These are phyloP conservation scores for Vitis amurensis DNA, from an alignment of 164 flowering plant genomes.

Conservation along the genomic window DNA sequence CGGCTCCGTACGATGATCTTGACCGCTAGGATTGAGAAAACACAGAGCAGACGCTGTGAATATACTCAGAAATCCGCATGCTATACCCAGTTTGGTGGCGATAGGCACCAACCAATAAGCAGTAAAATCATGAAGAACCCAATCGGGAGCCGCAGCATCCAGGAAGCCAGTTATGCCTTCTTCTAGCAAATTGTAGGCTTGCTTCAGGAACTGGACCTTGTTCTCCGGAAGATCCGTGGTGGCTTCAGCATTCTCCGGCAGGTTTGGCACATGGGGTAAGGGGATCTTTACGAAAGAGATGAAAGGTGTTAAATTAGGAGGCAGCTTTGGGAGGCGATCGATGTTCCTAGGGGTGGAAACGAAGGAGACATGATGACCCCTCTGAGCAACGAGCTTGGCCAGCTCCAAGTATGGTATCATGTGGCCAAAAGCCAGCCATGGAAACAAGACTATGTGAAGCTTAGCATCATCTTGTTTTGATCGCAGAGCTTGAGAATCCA, in stretches of 20 bases:
- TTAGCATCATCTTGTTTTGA: not conserved
- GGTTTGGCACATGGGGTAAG: too few species aligned
- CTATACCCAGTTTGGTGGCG: slow-evolving; percentile 17
- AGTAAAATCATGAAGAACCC: slow-evolving; percentile 35
- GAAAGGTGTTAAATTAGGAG: too few species aligned
- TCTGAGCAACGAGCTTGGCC: slow-evolving; percentile 23
- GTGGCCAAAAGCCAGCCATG: slow-evolving; percentile 28
- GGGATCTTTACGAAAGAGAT: too few species aligned
- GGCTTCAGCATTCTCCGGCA: not conserved
- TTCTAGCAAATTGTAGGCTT: slow-evolving; percentile 23
- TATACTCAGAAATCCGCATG: slow-evolving; percentile 16
- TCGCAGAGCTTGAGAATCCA: too few species aligned
- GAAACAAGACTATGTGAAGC: slow-evolving; percentile 22
- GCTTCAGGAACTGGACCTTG: slow-evolving; percentile 16
- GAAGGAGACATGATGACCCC: slow-evolving; percentile 28
- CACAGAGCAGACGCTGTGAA: slow-evolving; percentile 13
- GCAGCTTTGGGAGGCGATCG: slow-evolving; percentile 16
- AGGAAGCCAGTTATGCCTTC: slow-evolving; percentile 14
- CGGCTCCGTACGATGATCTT: slow-evolving; percentile 10
- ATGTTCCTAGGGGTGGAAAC: slow-evolving; percentile 34
- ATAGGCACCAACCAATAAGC: slow-evolving; percentile 27
- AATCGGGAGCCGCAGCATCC: slow-evolving; percentile 23
- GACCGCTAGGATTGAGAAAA: slow-evolving; percentile 17
- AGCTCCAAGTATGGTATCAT: slow-evolving; percentile 25
- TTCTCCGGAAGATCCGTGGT: slow-evolving; percentile 23